Evolutionary conservation across 2,329 filamentous ascomycete species (phyloP).

Genomic region (Podosphaera xanthii): DNA sequence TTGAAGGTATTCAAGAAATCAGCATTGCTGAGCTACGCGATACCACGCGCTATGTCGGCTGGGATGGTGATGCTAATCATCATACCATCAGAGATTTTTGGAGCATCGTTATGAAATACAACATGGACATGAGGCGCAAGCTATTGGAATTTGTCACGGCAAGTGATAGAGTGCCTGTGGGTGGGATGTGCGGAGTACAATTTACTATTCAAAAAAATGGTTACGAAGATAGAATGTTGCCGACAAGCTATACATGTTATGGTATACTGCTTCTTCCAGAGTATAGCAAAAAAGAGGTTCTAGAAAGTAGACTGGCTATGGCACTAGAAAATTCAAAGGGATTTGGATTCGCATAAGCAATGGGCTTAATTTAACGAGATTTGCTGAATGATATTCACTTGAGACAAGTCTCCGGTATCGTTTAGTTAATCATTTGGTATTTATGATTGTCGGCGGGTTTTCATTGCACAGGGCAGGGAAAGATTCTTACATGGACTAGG

Average conservation of each 20-base stretch:
- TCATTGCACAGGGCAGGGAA: no score
- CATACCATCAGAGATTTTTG: constrained; percentile 61
- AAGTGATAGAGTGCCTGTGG: constrained; percentile 71
- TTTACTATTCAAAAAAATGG: constrained; percentile 69
- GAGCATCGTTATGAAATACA: constrained; percentile 48
- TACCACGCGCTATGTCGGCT: constrained; percentile 61
- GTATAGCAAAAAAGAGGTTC: constrained; percentile 46
- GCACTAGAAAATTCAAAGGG: constrained; percentile 74
- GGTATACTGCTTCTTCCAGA: constrained; percentile 68
- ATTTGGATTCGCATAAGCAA: constrained; percentile 51
- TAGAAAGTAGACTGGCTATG: constrained; percentile 56
- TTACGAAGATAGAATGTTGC: constrained; percentile 39
- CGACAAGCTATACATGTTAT: constrained; percentile 84
- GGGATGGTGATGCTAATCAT: constrained; percentile 34
- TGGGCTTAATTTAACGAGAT: not conserved
- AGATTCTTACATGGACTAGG: no score
- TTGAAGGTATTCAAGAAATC: constrained; percentile 69
- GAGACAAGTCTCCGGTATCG: not conserved
- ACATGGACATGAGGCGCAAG: constrained; percentile 45
- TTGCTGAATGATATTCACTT: not conserved
- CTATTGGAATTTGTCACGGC: constrained; percentile 90
- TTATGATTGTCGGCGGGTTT: not conserved
- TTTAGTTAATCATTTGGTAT: not conserved
- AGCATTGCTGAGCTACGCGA: constrained; percentile 50
- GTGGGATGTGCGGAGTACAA: constrained; percentile 57